Evolutionary conservation across 2,329 filamentous ascomycete species (phyloP), one percentile per base, ranked within the genome.

Genomic region (Diaporthe nobilis): DNA sequence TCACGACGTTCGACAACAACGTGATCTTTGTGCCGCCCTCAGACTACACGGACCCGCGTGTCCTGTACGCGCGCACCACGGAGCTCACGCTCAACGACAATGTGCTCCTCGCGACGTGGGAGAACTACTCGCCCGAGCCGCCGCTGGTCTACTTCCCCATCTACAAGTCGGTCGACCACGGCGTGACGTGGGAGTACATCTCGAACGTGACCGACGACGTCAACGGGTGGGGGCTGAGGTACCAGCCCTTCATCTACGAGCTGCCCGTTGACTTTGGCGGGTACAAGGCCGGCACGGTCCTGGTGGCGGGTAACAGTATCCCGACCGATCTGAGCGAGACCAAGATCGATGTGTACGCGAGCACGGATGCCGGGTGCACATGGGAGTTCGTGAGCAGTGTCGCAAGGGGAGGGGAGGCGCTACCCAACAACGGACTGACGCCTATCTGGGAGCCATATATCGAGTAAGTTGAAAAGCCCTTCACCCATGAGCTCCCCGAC

Each of bases 391-490:
- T 94, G 71, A 92, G 90, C 75, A 88, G 91, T 78, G 89, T 94
- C 60, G 92, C 92, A 0, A 84, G 85, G 2, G 93, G 93, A 47
- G 92, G 92, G n/a, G 86, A 87, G 63, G 92, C 92, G 2, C 79
- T 85, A 0, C 89, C 92, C 4, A 88, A 90, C 80, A 93, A 94
- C 79, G 92, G 91, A 1, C 82, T 91, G 51, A 93, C 91, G 0
- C 92, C 92, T 0, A 90, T 95, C 28, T 95, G 93, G 93, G 93
- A 95, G 82, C 93, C 93, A 0, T 94, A 93, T 82, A 83, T 94
- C 57, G 80, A 91, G 81, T 80, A 60, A 74, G 78, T 72, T 20
- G 2, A n/a, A 1, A 17, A 2, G 4, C 22, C 17, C 2, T 63
- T 17, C 22, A n/a, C 22, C 7, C 7, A 20, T 15, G 5, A 7